Evolutionary conservation across 1,284 basidiomycete species (phyloP), one percentile per base, ranked within the genome.

Genomic region (Cystobasidium pallidum): DNA sequence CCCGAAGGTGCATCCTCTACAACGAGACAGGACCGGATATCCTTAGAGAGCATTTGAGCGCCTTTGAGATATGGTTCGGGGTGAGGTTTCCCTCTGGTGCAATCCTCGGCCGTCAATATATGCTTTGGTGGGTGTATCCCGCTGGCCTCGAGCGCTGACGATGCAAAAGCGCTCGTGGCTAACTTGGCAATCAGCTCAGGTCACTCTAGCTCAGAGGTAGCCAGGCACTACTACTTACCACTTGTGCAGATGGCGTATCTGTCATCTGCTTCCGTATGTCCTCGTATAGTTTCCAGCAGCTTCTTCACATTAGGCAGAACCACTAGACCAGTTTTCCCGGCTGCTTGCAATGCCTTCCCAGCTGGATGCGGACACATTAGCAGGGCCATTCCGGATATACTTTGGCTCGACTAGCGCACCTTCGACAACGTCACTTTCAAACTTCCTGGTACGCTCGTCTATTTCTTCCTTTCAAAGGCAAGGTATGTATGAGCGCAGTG

Each of bases 1-100:
- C 91, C 91, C 6, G 89, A 88, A 2, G 91, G 89, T 0, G 91
- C 91, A 79, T 93, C 91, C 78, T 93, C 91, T 15, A 93, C 83
- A 4, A 92, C 91, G 72, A 93, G 30, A 64, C 55, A 71, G 11
- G 75, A 66, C 28, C 71, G 43, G 4, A 68, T 63, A 1, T 72
- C 41, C 36, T 66, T 73, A 45, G 32, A 47, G 0, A 41, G 34
- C 13, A 41, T 36, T n/a, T 66, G 77, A 45, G 83, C 82, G 47
- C 83, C 83, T 67, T 81, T 80, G 52, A 84, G 80, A 80, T 92
- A 94, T 34, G 91, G 91, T 49, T 87, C 90, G 0, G 91, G 91
- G 78, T 89, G 85, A 28, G 91, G 91, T 81, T 92, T 93, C 51
- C 91, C 91, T 68, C 85, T 81, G 24, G 80, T 77, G 19, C 92